Percentiles rank a stretch among this genome's conserved stretches.
phyloP scores from a whole-genome alignment of 2,329 filamentous ascomycete species.

The Aspergillus neoniger region DNA sequence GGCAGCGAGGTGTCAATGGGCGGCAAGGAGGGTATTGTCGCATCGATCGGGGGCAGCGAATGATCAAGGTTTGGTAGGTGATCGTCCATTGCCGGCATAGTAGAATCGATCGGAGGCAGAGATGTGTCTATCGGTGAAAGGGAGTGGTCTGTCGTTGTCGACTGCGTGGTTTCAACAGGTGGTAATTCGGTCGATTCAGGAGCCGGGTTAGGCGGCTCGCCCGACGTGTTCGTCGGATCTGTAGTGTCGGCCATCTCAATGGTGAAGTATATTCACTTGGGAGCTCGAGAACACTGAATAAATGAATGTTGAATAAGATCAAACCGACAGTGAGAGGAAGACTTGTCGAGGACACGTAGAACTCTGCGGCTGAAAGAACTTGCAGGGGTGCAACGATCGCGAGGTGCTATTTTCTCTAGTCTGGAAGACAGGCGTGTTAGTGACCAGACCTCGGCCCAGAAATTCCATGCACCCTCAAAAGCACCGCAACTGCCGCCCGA shows the following conservation, averaged over 20 bases:
- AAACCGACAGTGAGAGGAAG: neutral
- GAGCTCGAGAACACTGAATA: neutral
- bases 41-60: slow-evolving; percentile 33
- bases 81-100: slow-evolving; percentile 31
- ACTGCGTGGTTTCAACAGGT: slow-evolving; percentile 1
- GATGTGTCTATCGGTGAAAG: slow-evolving; percentile 30
- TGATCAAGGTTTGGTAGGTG: slow-evolving; percentile 29
- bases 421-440: slow-evolving; percentile 16
- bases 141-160: slow-evolving; percentile 22
- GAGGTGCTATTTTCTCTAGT: slow-evolving; percentile 14
- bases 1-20: slow-evolving; percentile 30
- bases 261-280: neutral
- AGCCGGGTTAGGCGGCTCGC: slow-evolving; percentile 21
- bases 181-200: slow-evolving; percentile 12
- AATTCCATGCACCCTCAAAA: neutral
- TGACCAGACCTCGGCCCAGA: slow-evolving; percentile 8
- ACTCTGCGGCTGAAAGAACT: neutral
- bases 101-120: slow-evolving; percentile 29
- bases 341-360: neutral
- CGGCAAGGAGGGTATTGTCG: slow-evolving; percentile 32
- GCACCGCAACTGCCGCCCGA: neutral
- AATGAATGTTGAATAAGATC: neutral
- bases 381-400: slow-evolving; percentile 7
- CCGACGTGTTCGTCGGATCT: slow-evolving; percentile 22
- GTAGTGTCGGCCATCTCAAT: slow-evolving; percentile 26